phyloP scores from a whole-genome alignment of 2,329 filamentous ascomycete genomes.

The Diaporthe capsici region DNA sequence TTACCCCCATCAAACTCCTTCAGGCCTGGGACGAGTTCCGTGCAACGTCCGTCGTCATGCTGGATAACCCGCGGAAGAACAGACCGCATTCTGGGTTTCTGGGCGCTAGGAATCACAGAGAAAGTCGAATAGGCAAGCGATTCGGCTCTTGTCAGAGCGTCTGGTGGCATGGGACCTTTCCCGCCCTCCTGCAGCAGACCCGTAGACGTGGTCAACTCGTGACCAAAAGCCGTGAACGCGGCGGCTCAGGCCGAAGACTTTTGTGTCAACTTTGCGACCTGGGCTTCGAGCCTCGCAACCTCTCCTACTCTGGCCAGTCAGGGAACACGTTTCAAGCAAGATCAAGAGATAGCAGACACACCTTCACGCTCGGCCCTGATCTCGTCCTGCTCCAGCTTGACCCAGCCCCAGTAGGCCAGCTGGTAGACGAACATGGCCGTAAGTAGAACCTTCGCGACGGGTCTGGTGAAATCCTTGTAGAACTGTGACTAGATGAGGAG shows the following conservation, averaged over 20 bases:
- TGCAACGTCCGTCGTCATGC: background rate
- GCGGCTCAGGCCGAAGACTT: slow-evolving; percentile 21
- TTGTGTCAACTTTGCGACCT: slow-evolving; percentile 51
- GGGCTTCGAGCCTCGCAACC: slow-evolving; percentile 55
- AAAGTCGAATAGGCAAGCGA: background rate
- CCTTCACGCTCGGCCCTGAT: slow-evolving; percentile 70
- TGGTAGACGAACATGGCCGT: slow-evolving; percentile 85
- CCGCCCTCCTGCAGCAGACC: background rate
- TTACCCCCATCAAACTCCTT: background rate
- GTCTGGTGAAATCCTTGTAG: slow-evolving; percentile 81
- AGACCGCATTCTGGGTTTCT: background rate
- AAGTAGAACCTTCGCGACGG: slow-evolving; percentile 80
- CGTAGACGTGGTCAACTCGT: background rate
- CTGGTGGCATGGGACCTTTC: background rate
- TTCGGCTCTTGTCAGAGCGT: background rate
- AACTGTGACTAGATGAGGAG: slow-evolving; percentile 68
- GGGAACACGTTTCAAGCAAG: background rate
- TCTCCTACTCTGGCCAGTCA: slow-evolving; percentile 42
- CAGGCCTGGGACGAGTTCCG: background rate
- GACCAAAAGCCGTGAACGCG: background rate
- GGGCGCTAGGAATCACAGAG: no score
- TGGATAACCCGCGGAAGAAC: background rate
- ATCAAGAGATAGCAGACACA: slow-evolving; percentile 50
- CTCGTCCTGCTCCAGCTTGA: slow-evolving; percentile 81
- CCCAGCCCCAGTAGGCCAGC: slow-evolving; percentile 80